Percentiles rank a stretch among this genome's conserved stretches.
phyloP scores from a whole-genome alignment of 202 grass and related monocot genomes.

The Carex sylvatica region DNA sequence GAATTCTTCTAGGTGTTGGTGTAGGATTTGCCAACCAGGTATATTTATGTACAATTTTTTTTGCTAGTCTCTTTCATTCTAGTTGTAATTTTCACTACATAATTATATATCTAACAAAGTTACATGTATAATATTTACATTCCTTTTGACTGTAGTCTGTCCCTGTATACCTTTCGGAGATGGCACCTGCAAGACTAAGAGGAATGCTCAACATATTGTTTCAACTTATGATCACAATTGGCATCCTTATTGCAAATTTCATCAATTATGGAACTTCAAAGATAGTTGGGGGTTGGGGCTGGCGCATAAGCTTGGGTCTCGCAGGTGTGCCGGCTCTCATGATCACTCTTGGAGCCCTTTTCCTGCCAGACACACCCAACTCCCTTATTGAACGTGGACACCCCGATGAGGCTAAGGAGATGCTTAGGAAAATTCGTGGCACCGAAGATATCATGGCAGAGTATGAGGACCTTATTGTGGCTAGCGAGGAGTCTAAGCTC shows the following conservation, averaged over 20 bases:
- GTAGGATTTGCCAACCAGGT: constrained; percentile 73
- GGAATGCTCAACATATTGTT: constrained; percentile 83
- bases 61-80: not conserved
- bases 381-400: constrained; percentile 55
- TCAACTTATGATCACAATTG: constrained; percentile 83
- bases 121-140: not conserved
- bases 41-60: not conserved
- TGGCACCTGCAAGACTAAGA: constrained; percentile 59
- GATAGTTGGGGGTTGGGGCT: constrained; percentile 59
- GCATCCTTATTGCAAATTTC: constrained; percentile 59
- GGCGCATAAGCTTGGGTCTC: constrained; percentile 62
- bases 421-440: constrained; percentile 62
- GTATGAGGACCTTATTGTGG: constrained; percentile 50
- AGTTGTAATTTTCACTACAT: not conserved
- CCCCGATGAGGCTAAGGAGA: constrained; percentile 26
- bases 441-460: constrained; percentile 50
- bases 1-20: constrained; percentile 61
- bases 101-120: not conserved
- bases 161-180: constrained; percentile 69
- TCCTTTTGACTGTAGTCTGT: constrained; percentile 36
- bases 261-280: constrained; percentile 63
- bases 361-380: constrained; percentile 60
- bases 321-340: constrained; percentile 53
- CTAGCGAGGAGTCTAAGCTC: constrained; percentile 35
- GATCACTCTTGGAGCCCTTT: constrained; percentile 57